Base-by-base conservation (phyloP, 768 basidiomycete genomes). In the Boletus rufocinnamomeus region DNA sequence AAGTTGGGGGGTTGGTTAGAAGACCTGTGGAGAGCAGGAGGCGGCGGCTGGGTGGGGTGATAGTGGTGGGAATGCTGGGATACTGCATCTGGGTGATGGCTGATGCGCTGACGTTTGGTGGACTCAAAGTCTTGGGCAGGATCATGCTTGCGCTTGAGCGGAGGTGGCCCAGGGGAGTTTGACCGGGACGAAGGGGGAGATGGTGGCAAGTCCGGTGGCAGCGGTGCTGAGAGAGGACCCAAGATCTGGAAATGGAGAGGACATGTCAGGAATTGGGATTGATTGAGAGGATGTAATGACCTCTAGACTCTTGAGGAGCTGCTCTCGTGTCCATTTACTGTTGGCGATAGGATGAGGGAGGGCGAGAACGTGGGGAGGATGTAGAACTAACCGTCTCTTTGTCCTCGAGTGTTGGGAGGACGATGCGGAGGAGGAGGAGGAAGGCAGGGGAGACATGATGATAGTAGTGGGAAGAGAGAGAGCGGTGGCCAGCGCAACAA, bases 181-280 rank as follows among this genome's bases (percentile, higher is more conserved):
- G 70, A 67, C 63, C 77, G 75, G 64, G 80, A 79, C 32, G 73
- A 69, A 28, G 79, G 77, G 56, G 82, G 77, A 67, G 80, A 77
- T 59, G 77, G 75, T 48, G 79, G 80, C 50, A 80, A 66, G 54
- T 77, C 72, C 61, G 77, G 74, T 56, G 81, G 78, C 52, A 80
- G 77, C 47, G 75, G 75, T n/a, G 71, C 57, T 37, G 71, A 66
- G 58, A 76, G 71, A 37, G 74, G 61, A 53, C 78, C 74, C 60
- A 79, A 65, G 69, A 78, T 77, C 80, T 81, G 66, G 27, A 54
- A 51, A 52, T 43, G 21, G 46, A 3, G 30, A 28, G 38, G 45
- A 47, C 35, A 34, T 55, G 65, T 72, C 58, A 69, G 71, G 50
- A 63, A 56, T 25, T 19, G 54, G 47, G 37, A 25, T 50, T 14